A percentile compares a stretch with the other conserved stretches of the same genome.
Evolutionary conservation across 768 basidiomycete species (phyloP).

Genomic region (Lactarius sp.): DNA sequence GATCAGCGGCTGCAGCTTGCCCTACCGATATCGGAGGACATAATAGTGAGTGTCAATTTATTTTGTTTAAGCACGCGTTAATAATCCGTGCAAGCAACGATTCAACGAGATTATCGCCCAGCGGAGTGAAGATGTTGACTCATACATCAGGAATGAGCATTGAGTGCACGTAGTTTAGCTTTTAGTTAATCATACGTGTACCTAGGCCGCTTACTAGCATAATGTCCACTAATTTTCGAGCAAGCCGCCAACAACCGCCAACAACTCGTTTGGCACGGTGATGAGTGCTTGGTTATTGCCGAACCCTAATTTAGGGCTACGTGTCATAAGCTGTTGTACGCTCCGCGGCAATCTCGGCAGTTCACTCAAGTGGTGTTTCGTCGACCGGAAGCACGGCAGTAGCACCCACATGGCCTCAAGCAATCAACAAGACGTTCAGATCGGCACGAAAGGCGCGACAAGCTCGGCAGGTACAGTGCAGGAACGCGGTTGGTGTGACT

Average conservation of each 20-base stretch:
- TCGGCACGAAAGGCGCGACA: slow-evolving; percentile 18
- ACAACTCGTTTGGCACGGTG: background rate
- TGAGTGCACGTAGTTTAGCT: slow-evolving; percentile 35
- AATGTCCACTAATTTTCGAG: background rate
- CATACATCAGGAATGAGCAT: slow-evolving; percentile 39
- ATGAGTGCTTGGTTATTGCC: background rate
- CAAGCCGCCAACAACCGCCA: background rate
- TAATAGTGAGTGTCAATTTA: slow-evolving; percentile 19
- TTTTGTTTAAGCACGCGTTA: background rate
- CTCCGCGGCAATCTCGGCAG: slow-evolving; percentile 65
- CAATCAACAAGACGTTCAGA: background rate
- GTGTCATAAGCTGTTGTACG: slow-evolving; percentile 47
- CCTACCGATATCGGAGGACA: slow-evolving; percentile 11
- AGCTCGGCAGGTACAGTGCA: slow-evolving; percentile 35
- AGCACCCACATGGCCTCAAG: slow-evolving; percentile 7
- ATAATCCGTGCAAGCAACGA: slow-evolving; percentile 8
- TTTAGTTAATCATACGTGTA: slow-evolving; percentile 4
- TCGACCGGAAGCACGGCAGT: background rate
- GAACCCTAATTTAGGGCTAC: slow-evolving; percentile 17
- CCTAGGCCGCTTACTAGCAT: background rate
- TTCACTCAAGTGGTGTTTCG: slow-evolving; percentile 35
- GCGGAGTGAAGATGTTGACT: slow-evolving; percentile 12
- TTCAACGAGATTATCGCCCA: slow-evolving; percentile 21
- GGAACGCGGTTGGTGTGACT: slow-evolving; percentile 45
- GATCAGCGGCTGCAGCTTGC: slow-evolving; percentile 19